These are phyloP conservation scores for Simmondsia chinensis DNA, from an alignment of 148 eudicot genomes.

Conservation along the genomic window DNA sequence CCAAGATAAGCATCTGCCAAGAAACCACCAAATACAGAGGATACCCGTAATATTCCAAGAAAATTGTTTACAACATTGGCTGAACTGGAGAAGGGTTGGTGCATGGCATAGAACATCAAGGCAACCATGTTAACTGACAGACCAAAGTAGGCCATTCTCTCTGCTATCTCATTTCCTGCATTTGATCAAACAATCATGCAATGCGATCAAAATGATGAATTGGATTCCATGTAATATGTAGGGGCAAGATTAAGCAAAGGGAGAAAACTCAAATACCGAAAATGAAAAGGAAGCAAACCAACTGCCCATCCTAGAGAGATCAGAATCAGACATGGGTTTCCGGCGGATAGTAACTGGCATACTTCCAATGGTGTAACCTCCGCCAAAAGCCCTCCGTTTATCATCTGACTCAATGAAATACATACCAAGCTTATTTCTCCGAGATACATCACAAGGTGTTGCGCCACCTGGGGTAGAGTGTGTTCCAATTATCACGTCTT, in stretches of 20 bases:
- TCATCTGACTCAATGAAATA: slow-evolving; percentile 75
- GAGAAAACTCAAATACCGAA: slow-evolving; percentile 47
- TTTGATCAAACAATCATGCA: not conserved
- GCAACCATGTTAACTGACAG: slow-evolving; percentile 91
- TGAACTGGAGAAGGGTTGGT: slow-evolving; percentile 73
- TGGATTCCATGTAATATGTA: no score
- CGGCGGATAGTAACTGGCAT: slow-evolving; percentile 71
- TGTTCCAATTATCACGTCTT: slow-evolving; percentile 6
- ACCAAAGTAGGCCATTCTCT: slow-evolving; percentile 95
- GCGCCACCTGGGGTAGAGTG: not conserved
- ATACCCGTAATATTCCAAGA: slow-evolving; percentile 84
- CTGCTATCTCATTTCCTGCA: slow-evolving; percentile 92
- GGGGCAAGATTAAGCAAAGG: not conserved
- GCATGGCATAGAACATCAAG: slow-evolving; percentile 92
- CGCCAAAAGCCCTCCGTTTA: slow-evolving; percentile 49
- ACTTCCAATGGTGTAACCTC: slow-evolving; percentile 50
- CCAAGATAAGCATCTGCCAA: slow-evolving; percentile 92
- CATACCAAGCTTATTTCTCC: slow-evolving; percentile 45
- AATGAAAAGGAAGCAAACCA: slow-evolving; percentile 90
- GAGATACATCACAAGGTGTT: slow-evolving; percentile 7
- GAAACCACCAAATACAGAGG: slow-evolving; percentile 86
- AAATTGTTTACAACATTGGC: slow-evolving; percentile 80
- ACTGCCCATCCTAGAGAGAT: slow-evolving; percentile 71
- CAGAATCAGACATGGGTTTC: slow-evolving; percentile 40
- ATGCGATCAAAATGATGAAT: not conserved